Base-by-base conservation (phyloP, 306 rosid species). In the Urtica urens region DNA sequence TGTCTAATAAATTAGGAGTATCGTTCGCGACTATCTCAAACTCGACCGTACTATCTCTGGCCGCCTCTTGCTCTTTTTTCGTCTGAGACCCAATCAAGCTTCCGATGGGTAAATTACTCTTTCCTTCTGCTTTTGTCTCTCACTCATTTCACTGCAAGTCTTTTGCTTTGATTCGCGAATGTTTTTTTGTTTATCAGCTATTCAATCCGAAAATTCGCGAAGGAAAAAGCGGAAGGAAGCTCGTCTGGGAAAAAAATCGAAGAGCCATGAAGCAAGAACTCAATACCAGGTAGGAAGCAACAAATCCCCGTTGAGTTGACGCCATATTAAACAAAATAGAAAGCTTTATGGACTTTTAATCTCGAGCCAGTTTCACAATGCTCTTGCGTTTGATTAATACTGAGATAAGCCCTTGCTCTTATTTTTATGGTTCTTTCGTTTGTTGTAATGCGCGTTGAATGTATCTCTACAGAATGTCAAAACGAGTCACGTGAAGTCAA, bases 161-260 rank as follows among this genome's bases (percentile, higher is more conserved):
- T n/a, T n/a, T n/a, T n/a, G n/a, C n/a, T n/a, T n/a, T n/a, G n/a
- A n/a, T n/a, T n/a, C n/a, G n/a, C n/a, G n/a, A n/a, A n/a, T n/a
- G n/a, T n/a, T n/a, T n/a, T n/a, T n/a, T n/a, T n/a, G n/a, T n/a
- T n/a, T n/a, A n/a, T n/a, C n/a, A n/a, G n/a, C n/a, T n/a, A n/a
- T n/a, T n/a, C n/a, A n/a, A n/a, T n/a, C n/a, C n/a, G 79, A 70
- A 38, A 74, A 72, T 51, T 72, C 94, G 12, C 85, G 83, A 14
- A 62, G 80, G 38, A 83, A 80, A 55, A 73, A 62, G 25, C 70
- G 90, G 43, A 83, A 83, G 60, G 86, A 80, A 46, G 72, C 86
- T 41, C 86, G 86, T 15, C 57, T 60, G 58, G 73, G 55, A 1
- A 80, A 74, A 57, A 80, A 71, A 58, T 71, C 75, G 9, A 57